Evolutionary conservation across 148 eudicot genomes (phyloP).

Genomic region (Simmondsia chinensis): DNA sequence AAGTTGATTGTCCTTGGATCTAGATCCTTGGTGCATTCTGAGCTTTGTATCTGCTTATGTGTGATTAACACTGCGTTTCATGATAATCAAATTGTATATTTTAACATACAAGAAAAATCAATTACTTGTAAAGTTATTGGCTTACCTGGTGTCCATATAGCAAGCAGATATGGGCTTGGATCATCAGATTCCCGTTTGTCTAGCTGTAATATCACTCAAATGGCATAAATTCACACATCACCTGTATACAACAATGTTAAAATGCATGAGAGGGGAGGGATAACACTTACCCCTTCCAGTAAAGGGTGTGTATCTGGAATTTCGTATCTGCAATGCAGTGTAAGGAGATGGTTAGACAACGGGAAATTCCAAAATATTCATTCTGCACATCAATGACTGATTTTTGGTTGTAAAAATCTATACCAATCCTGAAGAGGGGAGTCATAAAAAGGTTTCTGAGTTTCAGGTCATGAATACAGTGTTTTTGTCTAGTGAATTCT

Average conservation of each 20-base stretch:
- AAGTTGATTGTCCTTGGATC: background rate
- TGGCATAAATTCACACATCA: background rate
- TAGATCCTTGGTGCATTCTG: background rate
- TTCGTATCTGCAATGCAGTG: slow-evolving; percentile 46
- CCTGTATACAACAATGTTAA: background rate
- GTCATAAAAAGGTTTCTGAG: too few relatives aligned
- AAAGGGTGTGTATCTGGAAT: slow-evolving; percentile 66
- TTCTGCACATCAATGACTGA: too few relatives aligned
- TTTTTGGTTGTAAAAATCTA: too few relatives aligned
- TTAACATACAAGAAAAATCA: background rate
- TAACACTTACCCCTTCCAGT: slow-evolving; percentile 41
- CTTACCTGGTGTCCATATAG: slow-evolving; percentile 72
- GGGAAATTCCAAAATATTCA: too few relatives aligned
- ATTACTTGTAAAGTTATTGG: background rate
- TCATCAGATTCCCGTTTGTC: slow-evolving; percentile 68
- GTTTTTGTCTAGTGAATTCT: too few relatives aligned
- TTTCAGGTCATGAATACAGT: too few relatives aligned
- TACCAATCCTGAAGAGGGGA: too few relatives aligned
- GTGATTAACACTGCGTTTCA: too few relatives aligned
- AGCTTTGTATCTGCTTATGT: too few relatives aligned
- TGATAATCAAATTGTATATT: background rate
- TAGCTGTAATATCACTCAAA: slow-evolving; percentile 26
- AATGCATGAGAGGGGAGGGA: too few relatives aligned
- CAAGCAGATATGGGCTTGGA: slow-evolving; percentile 73
- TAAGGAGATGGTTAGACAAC: too few relatives aligned